Evolutionary conservation across 352 stramenopile genomes (phyloP).

Genomic region (Globisporangium parvum): DNA sequence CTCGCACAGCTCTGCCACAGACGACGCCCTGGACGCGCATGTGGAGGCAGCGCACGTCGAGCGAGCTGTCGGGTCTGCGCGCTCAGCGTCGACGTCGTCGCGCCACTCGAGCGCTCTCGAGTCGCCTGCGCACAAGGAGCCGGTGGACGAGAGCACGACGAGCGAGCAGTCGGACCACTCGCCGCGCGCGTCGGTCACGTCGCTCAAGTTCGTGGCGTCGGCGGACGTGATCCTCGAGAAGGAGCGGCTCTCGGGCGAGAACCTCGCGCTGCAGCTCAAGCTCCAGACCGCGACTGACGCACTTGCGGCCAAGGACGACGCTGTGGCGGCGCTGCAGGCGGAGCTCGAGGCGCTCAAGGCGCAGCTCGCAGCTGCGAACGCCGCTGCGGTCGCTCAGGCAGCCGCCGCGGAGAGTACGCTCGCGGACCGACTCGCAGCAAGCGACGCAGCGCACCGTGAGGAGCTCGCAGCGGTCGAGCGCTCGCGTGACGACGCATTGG

Average conservation of each 20-base stretch:
- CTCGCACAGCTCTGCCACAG: constrained; percentile 8
- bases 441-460: constrained; percentile 10
- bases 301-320: constrained; percentile 27
- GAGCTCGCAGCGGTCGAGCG: constrained; percentile 3
- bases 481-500: background rate
- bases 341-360: constrained; percentile 21
- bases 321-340: constrained; percentile 15
- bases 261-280: constrained; percentile 28
- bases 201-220: constrained; percentile 12
- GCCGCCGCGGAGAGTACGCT: constrained; percentile 19
- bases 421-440: constrained; percentile 17
- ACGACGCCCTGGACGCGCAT: constrained; percentile 4
- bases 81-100: background rate
- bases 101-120: constrained; percentile 8
- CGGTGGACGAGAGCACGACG: constrained; percentile 9
- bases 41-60: background rate
- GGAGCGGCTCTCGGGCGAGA: constrained; percentile 31
- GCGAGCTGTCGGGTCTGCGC: background rate
- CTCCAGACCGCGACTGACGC: constrained; percentile 19
- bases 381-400: constrained; percentile 22
- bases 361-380: constrained; percentile 28
- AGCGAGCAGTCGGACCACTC: constrained; percentile 10
- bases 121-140: constrained; percentile 1
- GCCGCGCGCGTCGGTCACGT: constrained; percentile 5
- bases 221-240: constrained; percentile 35